Conservation (phyloP, 2,329 filamentous ascomycete species). For the Xylogone sp. region DNA sequence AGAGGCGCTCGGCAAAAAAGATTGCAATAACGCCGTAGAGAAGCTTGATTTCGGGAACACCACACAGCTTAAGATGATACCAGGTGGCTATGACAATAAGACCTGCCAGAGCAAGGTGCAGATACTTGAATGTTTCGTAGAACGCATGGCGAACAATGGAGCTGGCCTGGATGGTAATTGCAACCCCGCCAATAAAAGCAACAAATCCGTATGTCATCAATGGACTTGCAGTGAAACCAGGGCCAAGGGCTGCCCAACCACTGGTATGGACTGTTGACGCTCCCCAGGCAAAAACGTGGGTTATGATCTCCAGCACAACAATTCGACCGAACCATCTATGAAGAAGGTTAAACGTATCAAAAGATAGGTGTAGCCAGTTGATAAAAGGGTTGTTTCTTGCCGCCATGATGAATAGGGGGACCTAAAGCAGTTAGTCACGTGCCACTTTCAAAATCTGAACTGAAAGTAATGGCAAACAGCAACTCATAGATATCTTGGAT, state of each 20-base stretch:
- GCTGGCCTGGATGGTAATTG: constrained; percentile 63
- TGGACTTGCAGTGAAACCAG: constrained; percentile 32
- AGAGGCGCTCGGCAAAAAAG: constrained; percentile 62
- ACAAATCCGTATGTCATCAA: constrained; percentile 58
- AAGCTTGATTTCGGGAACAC: constrained; percentile 53
- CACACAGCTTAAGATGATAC: constrained; percentile 58
- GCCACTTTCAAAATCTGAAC: neutral
- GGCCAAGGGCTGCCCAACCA: constrained; percentile 45
- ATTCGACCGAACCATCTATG: constrained; percentile 80
- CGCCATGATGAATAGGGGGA: constrained; percentile 70
- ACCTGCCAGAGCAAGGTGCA: constrained; percentile 64
- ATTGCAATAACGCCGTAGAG: constrained; percentile 59
- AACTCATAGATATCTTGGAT: too few relatives aligned
- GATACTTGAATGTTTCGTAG: constrained; percentile 72
- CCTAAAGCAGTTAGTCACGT: constrained; percentile 23
- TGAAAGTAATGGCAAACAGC: too few relatives aligned
- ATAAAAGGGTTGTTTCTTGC: constrained; percentile 78
- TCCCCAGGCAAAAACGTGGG: constrained; percentile 61
- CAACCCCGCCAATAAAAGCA: constrained; percentile 55
- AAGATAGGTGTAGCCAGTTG: constrained; percentile 66
- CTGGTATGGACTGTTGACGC: constrained; percentile 34
- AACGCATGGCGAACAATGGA: constrained; percentile 72
- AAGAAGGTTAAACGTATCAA: constrained; percentile 78
- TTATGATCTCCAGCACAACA: constrained; percentile 64
- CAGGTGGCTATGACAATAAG: constrained; percentile 60